Evolutionary conservation across 2,329 filamentous ascomycete species (phyloP).

Genomic region (Ascosphaera acerosa): DNA sequence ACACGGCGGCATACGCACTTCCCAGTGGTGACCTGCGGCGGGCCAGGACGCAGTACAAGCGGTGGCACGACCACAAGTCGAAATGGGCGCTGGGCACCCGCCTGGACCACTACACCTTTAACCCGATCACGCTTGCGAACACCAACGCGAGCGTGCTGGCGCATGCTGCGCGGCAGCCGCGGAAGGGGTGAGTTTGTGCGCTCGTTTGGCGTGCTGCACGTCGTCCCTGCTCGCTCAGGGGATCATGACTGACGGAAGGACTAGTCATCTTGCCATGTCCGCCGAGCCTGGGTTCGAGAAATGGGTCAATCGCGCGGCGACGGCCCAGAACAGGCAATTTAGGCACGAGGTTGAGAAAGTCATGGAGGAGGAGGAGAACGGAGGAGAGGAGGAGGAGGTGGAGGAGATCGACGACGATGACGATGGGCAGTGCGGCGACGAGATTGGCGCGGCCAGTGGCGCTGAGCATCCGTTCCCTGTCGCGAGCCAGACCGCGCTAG

Average conservation of each 20-base stretch:
- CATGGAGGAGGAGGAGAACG: not conserved
- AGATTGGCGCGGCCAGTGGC: not conserved
- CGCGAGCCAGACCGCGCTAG: not conserved
- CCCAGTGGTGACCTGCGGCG: constrained; percentile 28
- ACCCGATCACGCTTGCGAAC: not conserved
- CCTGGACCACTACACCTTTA: not conserved
- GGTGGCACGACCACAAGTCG: constrained; percentile 15
- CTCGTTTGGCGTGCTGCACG: too few species aligned
- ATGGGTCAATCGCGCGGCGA: not conserved
- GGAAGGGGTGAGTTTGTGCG: too few species aligned
- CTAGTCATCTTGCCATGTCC: too few species aligned
- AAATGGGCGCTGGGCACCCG: constrained; percentile 17
- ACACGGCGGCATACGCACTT: constrained; percentile 10
- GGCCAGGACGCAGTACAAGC: constrained; percentile 24
- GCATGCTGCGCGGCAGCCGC: not conserved
- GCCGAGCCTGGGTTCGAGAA: constrained; percentile 1
- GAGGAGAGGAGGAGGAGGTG: not conserved
- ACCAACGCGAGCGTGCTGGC: not conserved
- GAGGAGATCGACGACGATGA: not conserved
- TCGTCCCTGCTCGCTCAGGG: too few species aligned
- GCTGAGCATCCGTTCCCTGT: constrained; percentile 3
- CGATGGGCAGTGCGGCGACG: not conserved
- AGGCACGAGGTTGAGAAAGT: constrained; percentile 1
- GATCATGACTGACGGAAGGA: too few species aligned
- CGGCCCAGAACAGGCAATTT: not conserved